A percentile compares a stretch with the other conserved stretches of the same genome.
phyloP scores from a whole-genome alignment of 805 yeast genomes.

The Starmerella khaoyaiensis region DNA sequence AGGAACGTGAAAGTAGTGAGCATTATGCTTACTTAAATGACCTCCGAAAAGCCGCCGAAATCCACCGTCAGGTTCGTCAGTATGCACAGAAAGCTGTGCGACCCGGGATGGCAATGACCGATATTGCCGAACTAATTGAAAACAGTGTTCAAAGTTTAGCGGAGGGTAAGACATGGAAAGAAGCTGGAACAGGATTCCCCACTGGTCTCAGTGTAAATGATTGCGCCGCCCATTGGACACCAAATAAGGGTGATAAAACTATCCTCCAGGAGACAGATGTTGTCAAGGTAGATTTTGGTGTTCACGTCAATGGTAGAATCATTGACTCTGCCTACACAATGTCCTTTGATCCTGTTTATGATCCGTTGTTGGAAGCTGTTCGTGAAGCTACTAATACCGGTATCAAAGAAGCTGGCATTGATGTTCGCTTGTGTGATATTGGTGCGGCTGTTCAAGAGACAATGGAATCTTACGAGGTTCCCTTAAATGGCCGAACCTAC shows the following conservation, averaged over 20 bases:
- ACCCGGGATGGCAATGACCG: constrained; percentile 88
- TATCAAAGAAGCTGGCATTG: constrained; percentile 84
- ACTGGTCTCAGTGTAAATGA: constrained; percentile 91
- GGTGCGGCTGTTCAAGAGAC: constrained; percentile 95
- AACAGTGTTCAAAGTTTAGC: constrained; percentile 65
- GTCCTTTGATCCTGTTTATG: constrained; percentile 58
- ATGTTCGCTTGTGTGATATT: constrained; percentile 84
- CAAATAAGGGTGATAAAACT: constrained; percentile 84
- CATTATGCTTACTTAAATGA: constrained; percentile 48
- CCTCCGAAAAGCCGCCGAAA: constrained; percentile 89
- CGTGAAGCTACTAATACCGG: constrained; percentile 91
- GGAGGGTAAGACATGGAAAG: constrained; percentile 41
- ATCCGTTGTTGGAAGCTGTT: constrained; percentile 69
- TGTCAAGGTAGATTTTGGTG: constrained; percentile 93
- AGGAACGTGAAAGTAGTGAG: constrained; percentile 45
- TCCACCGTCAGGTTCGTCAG: constrained; percentile 80
- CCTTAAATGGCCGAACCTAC: constrained; percentile 68
- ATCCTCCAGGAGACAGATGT: constrained; percentile 78
- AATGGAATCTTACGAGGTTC: constrained; percentile 93
- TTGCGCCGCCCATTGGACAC: constrained; percentile 96
- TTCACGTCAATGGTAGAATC: constrained; percentile 87
- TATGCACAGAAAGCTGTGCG: constrained; percentile 59
- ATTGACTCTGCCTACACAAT: constrained; percentile 92
- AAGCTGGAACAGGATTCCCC: constrained; percentile 93
- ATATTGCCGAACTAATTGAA: constrained; percentile 81